Evolutionary conservation across 106 monocot species (phyloP).

Genomic region (Triglochin maritima): DNA sequence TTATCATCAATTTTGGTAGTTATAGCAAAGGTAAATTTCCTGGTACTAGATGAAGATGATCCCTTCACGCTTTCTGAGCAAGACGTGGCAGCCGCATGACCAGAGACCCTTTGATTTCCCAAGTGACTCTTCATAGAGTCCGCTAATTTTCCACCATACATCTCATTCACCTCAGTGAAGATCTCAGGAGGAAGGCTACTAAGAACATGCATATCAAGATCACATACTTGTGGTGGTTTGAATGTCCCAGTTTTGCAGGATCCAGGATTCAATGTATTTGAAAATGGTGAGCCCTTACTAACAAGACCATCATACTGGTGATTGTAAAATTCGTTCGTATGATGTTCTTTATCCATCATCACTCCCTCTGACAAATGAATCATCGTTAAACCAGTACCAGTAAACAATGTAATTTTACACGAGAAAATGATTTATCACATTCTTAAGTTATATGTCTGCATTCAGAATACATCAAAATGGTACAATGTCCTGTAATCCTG

Average conservation of each 20-base stretch:
- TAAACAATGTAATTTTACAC: not conserved
- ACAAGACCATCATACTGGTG: not conserved
- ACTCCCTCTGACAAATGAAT: not conserved
- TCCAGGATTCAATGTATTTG: not conserved
- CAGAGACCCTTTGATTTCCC: constrained; percentile 2
- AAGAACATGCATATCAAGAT: constrained; percentile 64
- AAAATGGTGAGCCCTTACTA: constrained; percentile 7
- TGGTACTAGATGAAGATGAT: not conserved
- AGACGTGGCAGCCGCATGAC: not conserved
- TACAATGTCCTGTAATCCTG: not conserved
- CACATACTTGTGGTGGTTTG: constrained; percentile 42
- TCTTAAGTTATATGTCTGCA: not conserved
- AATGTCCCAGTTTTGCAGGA: constrained; percentile 16
- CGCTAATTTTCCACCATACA: constrained; percentile 61
- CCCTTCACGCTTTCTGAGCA: not conserved
- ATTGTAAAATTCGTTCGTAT: not conserved
- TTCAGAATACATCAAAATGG: not conserved
- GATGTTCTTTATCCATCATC: not conserved
- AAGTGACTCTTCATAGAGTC: constrained; percentile 26
- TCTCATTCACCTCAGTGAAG: constrained; percentile 61
- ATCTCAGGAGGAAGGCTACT: constrained; percentile 82
- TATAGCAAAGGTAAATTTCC: not conserved
- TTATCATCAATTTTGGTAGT: constrained; percentile 6
- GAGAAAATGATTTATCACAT: not conserved
- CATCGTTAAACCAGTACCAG: no score